Conservation (phyloP, 345 rosid species). For the Brassica carinata region DNA sequence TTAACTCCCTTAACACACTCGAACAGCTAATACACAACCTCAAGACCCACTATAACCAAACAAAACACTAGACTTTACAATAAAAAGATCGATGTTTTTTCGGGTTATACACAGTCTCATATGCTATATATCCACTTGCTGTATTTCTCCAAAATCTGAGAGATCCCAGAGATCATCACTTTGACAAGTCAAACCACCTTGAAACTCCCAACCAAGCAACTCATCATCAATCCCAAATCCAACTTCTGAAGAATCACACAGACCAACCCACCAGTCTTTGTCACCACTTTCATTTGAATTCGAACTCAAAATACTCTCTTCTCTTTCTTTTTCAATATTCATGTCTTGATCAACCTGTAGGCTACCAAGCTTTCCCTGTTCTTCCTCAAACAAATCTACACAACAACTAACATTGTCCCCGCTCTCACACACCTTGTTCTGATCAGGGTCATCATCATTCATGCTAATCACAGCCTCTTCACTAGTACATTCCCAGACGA, state of each 20-base stretch:
- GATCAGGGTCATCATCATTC: conserved; percentile 17
- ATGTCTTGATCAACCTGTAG: conserved; percentile 25
- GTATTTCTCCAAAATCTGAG: conserved; percentile 34
- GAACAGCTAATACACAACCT: conserved; percentile 8
- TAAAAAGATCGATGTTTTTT: background rate
- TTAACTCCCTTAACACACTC: conserved; percentile 4
- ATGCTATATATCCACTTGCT: conserved; percentile 18
- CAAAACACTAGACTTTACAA: conserved; percentile 28
- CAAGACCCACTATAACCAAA: conserved; percentile 27
- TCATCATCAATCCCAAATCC: conserved; percentile 39
- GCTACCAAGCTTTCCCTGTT: conserved; percentile 22
- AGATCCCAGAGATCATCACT: conserved; percentile 37
- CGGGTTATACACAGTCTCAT: background rate
- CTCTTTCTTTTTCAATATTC: conserved; percentile 27
- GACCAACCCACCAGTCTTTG: conserved; percentile 31
- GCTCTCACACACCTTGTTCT: conserved; percentile 26
- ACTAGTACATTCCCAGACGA: conserved; percentile 34
- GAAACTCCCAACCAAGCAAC: conserved; percentile 48
- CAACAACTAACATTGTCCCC: conserved; percentile 36
- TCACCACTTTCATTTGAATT: conserved; percentile 34
- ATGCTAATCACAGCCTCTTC: conserved; percentile 15
- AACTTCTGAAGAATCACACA: conserved; percentile 19
- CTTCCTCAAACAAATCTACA: conserved; percentile 37
- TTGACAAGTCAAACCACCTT: conserved; percentile 25
- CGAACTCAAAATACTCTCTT: conserved; percentile 39